Evolutionary conservation across 768 basidiomycete genomes (phyloP), one percentile per base, ranked within the genome.

Genomic region (Trametes punicea): DNA sequence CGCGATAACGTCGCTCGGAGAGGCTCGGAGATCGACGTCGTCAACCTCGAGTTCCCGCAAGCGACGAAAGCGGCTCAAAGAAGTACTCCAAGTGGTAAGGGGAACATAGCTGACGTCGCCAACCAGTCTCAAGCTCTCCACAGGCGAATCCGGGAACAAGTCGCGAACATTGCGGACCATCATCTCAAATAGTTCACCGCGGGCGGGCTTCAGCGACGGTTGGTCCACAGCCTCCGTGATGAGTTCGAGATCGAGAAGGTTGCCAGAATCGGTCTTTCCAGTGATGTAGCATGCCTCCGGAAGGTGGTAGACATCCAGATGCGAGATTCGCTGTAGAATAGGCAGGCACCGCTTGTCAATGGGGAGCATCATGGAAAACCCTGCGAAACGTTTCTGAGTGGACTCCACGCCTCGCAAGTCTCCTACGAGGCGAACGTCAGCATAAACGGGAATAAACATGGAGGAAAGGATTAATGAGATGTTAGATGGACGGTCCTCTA

Each of bases 401-500:
- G 44, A 20, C 10, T 44, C 31, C 4, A 36, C 34, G 34, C 42
- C 44, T 10, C 52, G 52, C 15, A 54, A 5, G 44, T 54, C 30
- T 4, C 30, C 52, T 9, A 15, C n/a, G 2, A 54, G 44, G 7
- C n/a, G 25, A 2, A 54, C 26, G 0, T 13, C 29, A 3, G 34
- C 52, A 5, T 39, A n/a, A 8, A 34, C 23, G 1, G 52, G 44
- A 20, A 54, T 3, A 10, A 46, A 27, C 5, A 54, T n/a, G 11
- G 52, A 33, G 3, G 52, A 54, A 34, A 54, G 25, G 4, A 54
- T 46, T 8, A 38, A 36, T n/a, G 33, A 39, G 44, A 54, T 46
- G 34, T 25, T 46, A n/a, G 34, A n/a, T 0, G 44, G 44, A 21
- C 30, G 34, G 6, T 54, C 52, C 52, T 54, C 34, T 4, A 54